Evolutionary conservation across 75 land plant genomes (phyloP), one percentile per base, ranked within the genome.

Genomic region (Sequoiadendron giganteum): DNA sequence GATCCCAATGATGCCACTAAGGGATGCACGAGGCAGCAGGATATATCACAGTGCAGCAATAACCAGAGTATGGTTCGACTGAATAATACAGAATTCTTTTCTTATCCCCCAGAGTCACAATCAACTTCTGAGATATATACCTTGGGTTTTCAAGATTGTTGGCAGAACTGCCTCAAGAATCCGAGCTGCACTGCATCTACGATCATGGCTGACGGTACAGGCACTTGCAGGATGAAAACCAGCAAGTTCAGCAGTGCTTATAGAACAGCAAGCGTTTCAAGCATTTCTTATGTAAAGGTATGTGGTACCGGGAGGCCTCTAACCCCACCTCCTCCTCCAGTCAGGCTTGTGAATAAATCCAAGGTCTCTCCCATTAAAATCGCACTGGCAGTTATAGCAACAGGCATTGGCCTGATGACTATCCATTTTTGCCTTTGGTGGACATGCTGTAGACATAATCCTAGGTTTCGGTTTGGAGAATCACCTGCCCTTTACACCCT

Each of bases 21-120:
- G 52, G 95, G 95, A 5, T 95, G 95, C 83, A 89, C 75, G 87
- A 90, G 91, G 72, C 92, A 86, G 75, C 56, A 87, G 47, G 92
- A 90, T 68, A 58, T 91, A 39, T 3, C 48, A 81, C 61, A 88
- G 78, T 94, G 95, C 58, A 85, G 89, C 0, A 86, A 83, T 43
- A 89, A 87, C 49, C 84, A 86, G 10, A 89, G 87, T 42, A 42
- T 42, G 43, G 43, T 42, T 42, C 1, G 4, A 42, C 1, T 42
- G 1, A 3, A 42, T 1, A 30, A 95, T 92, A 87, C 96, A 11
- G 34, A 48, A 86, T 92, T 93, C 89, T 88, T 93, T 34, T 91
- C 93, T 2, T 94, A 90, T 36, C 87, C 90, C 8, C 92, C 91
- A 11, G 92, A 92, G 32, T 40, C 45, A 6, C 28, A 83, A 5